A percentile compares a stretch with the other conserved stretches of the same genome.
These are phyloP conservation scores for Cicer cuneatum DNA, from an alignment of 306 rosid species.

Conservation along the genomic window DNA sequence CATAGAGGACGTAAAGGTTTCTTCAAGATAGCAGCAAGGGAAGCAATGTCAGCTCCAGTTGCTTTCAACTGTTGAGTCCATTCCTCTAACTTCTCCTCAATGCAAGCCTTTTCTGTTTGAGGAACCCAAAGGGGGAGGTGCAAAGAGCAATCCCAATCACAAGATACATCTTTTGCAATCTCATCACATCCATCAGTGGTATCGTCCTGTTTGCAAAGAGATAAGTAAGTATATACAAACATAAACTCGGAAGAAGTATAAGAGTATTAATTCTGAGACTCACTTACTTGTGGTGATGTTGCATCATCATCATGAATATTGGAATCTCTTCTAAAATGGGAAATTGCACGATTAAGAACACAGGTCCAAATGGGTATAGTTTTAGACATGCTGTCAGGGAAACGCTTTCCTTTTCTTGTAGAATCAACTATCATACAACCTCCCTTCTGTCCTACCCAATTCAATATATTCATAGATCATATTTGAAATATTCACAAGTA, in stretches of 20 bases:
- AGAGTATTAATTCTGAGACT: background rate
- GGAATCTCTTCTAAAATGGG: slow-evolving; percentile 45
- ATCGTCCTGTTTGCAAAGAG: slow-evolving; percentile 51
- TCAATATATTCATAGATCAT: no score
- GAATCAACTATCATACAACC: slow-evolving; percentile 93
- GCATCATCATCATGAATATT: slow-evolving; percentile 21
- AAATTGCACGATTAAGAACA: slow-evolving; percentile 77
- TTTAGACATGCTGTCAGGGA: slow-evolving; percentile 98
- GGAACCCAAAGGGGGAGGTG: slow-evolving; percentile 95
- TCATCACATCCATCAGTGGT: slow-evolving; percentile 39
- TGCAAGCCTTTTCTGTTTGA: slow-evolving; percentile 68
- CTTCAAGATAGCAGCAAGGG: slow-evolving; percentile 67
- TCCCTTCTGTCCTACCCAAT: slow-evolving; percentile 78
- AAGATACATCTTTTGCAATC: slow-evolving; percentile 26
- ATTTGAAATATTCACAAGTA: no score
- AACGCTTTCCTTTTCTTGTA: slow-evolving; percentile 85
- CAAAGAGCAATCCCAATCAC: slow-evolving; percentile 89
- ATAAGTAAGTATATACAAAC: background rate
- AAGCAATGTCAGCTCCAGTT: slow-evolving; percentile 80
- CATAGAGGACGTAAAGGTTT: slow-evolving; percentile 89
- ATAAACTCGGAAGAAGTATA: background rate
- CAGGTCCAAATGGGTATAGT: slow-evolving; percentile 95
- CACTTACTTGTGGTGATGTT: background rate
- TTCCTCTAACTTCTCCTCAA: slow-evolving; percentile 72
- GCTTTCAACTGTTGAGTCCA: slow-evolving; percentile 70